Base-by-base conservation (phyloP, 1,139 yeast genomes). In the Nadsonia starkeyi-henricii region DNA sequence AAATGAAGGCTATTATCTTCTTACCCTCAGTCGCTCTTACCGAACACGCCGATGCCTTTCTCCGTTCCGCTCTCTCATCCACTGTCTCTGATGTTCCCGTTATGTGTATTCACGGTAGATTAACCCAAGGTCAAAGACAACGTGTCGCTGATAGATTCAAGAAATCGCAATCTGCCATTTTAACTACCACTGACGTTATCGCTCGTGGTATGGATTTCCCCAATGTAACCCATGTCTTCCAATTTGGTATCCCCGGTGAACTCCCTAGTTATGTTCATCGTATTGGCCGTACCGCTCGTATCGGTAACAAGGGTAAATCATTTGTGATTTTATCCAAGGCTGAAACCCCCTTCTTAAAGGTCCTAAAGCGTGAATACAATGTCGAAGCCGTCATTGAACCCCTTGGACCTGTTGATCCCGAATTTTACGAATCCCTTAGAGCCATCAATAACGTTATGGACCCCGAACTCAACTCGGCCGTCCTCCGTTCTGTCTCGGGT, bases 121-220 rank as follows among this genome's bases (percentile, higher is more conserved):
- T 83, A 67, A 63, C 79, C 33, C 95, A 85, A 64, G 66, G 70
- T 42, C 71, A 70, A 41, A 77, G 95, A 63, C 81, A 79, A 59
- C 66, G 71, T 52, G 65, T 77, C 23, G 79, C 84, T 50, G 69
- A 68, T 48, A 62, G 58, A 20, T 85, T 82, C 71, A 74, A 82
- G 60, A 63, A 60, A 44, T 59, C 71, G 30, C 59, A 66, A 42
- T 66, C 69, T 26, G 81, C 85, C 50, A 61, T 89, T 43, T 71
- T 89, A 50, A 75, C 89, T 47, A 82, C 94, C 45, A 85, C 96
- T 1, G 95, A 89, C 66, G 96, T 91, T 49, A 95, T 91, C 54
- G 96, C 97, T 2, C 79, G 97, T 69, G 97, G 98, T 59, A 80
- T 91, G 80, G 96, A 88, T 69, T 84, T 88, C 73, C 89, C 88